A percentile compares a stretch with the other conserved stretches of the same genome.
phyloP scores from a whole-genome alignment of 345 rosid genomes.

The Gynandropsis gynandra region DNA sequence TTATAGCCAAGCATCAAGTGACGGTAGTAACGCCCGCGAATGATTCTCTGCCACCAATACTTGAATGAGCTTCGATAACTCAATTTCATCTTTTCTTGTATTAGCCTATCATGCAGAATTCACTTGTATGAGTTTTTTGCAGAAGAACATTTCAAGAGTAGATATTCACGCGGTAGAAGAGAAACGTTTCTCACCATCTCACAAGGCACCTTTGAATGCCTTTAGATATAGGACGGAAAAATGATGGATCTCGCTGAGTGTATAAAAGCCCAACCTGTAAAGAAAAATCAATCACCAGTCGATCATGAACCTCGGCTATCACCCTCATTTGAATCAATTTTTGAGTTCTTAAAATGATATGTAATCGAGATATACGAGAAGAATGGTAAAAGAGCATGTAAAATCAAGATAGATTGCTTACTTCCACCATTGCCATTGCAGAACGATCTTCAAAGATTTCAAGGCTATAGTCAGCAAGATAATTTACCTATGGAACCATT shows the following conservation, averaged over 20 bases:
- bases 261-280: constrained; percentile 81
- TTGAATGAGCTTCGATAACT: constrained; percentile 36
- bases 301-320: not conserved
- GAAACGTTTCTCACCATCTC: constrained; percentile 59
- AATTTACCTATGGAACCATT: constrained; percentile 51
- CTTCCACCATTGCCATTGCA: constrained; percentile 75
- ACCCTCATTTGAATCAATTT: not conserved
- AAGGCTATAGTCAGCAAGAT: constrained; percentile 76
- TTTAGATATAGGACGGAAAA: constrained; percentile 73
- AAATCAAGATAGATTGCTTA: constrained; percentile 20
- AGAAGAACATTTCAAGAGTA: constrained; percentile 7
- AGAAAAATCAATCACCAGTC: not conserved
- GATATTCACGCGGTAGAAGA: constrained; percentile 4
- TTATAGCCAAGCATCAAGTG: constrained; percentile 67
- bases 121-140: not conserved
- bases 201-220: constrained; percentile 83
- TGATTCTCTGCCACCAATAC: constrained; percentile 61
- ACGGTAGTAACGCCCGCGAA: constrained; percentile 84
- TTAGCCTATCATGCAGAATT: constrained; percentile 49
- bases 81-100: constrained; percentile 62
- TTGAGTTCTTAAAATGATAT: not conserved
- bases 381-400: not conserved
- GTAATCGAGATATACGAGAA: no score
- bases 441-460: constrained; percentile 91
- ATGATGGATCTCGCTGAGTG: constrained; percentile 81